A percentile compares a stretch with the other conserved stretches of the same genome.
Evolutionary conservation across 257 asterid genomes (phyloP).

Genomic region (Plantago major): DNA sequence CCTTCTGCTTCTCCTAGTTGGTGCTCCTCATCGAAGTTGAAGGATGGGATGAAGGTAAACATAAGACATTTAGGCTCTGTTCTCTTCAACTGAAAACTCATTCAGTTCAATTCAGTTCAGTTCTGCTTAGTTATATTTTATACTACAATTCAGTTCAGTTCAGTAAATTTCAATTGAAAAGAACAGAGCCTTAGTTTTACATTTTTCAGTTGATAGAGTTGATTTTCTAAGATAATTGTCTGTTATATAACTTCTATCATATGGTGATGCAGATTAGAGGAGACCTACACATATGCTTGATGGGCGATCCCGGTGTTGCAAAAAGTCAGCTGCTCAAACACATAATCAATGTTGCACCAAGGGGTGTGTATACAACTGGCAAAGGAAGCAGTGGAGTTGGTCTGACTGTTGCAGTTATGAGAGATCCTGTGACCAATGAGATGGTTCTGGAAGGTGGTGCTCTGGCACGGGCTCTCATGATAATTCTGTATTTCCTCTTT

Average conservation of each 20-base stretch:
- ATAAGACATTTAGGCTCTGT: too few species aligned
- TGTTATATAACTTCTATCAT: neutral
- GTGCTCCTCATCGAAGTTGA: constrained; percentile 92
- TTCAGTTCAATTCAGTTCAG: too few species aligned
- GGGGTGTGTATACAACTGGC: constrained; percentile 95
- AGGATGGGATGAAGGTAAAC: constrained; percentile 94
- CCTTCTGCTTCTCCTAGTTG: constrained; percentile 94
- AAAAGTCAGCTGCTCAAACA: constrained; percentile 98
- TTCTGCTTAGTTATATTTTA: too few species aligned
- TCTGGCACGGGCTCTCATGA: constrained; percentile 46
- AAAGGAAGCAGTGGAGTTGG: constrained; percentile 99
- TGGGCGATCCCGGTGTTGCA: constrained; percentile 99
- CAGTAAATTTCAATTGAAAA: too few species aligned
- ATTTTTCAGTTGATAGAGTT: neutral
- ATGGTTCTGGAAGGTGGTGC: constrained; percentile 99
- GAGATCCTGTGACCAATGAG: constrained; percentile 95
- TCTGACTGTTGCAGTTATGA: constrained; percentile 97
- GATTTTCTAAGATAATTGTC: neutral
- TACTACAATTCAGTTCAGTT: too few species aligned
- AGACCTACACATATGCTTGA: constrained; percentile 72
- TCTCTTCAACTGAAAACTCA: too few species aligned
- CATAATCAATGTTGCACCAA: constrained; percentile 93
- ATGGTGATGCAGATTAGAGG: constrained; percentile 62
- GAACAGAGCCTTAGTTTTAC: too few species aligned
- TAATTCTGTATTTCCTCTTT: constrained; percentile 7